These are phyloP conservation scores for Sarocladium brachiariae DNA, from an alignment of 2,329 filamentous ascomycete species.

Conservation along the genomic window DNA sequence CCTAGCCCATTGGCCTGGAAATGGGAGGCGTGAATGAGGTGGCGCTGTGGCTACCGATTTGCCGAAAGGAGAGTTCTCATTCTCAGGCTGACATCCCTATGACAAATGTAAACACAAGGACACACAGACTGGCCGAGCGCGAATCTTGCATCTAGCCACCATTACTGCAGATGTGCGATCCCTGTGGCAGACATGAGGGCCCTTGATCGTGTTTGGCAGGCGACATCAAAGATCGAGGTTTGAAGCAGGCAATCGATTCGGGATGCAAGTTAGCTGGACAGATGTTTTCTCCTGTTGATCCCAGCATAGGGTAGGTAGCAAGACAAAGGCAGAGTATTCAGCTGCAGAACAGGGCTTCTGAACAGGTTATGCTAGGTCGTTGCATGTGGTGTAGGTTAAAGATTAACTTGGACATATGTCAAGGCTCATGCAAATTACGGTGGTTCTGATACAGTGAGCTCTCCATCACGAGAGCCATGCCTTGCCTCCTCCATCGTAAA, in stretches of 20 bases:
- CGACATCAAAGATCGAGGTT: neutral
- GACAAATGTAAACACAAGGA: neutral
- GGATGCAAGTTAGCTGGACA: too few species aligned
- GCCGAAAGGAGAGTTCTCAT: neutral
- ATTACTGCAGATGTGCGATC: neutral
- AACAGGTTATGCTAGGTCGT: too few species aligned
- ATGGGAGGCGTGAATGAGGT: neutral
- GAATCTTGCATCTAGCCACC: neutral
- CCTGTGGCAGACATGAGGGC: neutral
- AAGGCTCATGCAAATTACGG: too few species aligned
- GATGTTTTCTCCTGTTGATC: too few species aligned
- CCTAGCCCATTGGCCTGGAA: neutral
- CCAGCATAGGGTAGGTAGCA: too few species aligned
- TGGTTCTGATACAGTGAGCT: too few species aligned
- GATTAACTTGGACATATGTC: too few species aligned
- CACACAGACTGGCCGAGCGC: neutral
- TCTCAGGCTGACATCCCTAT: neutral
- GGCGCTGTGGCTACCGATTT: neutral
- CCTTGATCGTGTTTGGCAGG: neutral
- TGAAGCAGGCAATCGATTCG: neutral
- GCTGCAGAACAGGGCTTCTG: too few species aligned
- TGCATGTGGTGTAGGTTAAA: too few species aligned
- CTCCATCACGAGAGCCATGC: too few species aligned
- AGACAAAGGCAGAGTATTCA: too few species aligned
- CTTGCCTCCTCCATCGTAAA: too few species aligned